phyloP scores from a whole-genome alignment of 768 basidiomycete genomes.

The Cantharellus cinnabarinus region DNA sequence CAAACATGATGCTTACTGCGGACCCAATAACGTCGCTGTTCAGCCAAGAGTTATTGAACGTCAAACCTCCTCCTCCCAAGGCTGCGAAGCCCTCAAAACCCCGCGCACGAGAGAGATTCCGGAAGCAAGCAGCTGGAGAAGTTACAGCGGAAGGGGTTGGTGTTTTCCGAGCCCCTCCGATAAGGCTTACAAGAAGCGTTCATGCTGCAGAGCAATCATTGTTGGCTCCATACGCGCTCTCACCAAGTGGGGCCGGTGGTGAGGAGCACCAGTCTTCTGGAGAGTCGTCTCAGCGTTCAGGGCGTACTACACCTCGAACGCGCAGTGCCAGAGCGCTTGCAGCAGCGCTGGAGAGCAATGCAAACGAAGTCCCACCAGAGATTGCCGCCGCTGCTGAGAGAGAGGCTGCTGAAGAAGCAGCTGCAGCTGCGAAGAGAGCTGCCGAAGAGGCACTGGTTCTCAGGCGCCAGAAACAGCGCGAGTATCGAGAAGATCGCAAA shows the following conservation, averaged over 20 bases:
- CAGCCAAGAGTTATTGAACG: conserved; percentile 38
- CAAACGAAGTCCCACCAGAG: conserved; percentile 5
- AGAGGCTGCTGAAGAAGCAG: conserved; percentile 8
- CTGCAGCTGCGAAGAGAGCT: background rate
- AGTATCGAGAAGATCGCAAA: background rate
- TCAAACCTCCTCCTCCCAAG: conserved; percentile 40
- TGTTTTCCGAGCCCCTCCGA: background rate
- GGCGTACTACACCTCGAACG: conserved; percentile 17
- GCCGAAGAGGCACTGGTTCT: background rate
- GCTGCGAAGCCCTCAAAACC: conserved; percentile 16
- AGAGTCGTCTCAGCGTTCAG: background rate
- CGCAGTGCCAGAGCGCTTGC: conserved; percentile 24
- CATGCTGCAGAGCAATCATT: background rate
- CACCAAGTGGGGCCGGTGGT: background rate
- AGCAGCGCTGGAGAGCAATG: conserved; percentile 26
- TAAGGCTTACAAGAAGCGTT: background rate
- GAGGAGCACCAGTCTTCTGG: background rate
- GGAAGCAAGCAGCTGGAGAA: too few species aligned
- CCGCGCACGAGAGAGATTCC: background rate
- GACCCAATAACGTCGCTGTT: conserved; percentile 50
- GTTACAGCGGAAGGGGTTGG: background rate
- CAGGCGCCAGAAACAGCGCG: background rate
- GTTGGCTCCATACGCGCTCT: background rate
- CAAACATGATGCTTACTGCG: conserved; percentile 33
- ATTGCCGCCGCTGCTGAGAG: background rate